Evolutionary conservation across 345 rosid genomes (phyloP), one percentile per base, ranked within the genome.

Genomic region (Alliaria petiolata): DNA sequence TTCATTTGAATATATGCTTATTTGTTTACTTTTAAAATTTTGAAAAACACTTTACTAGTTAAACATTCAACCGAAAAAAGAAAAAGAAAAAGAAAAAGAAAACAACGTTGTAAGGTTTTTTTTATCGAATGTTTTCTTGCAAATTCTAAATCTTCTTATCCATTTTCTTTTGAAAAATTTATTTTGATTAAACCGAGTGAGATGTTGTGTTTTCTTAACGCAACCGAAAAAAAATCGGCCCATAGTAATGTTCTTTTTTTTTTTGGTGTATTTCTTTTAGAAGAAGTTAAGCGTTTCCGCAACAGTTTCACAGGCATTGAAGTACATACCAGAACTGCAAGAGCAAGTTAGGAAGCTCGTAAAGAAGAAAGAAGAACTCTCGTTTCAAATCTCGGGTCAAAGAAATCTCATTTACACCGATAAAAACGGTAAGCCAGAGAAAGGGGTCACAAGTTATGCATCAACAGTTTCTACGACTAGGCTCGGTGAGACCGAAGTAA

Each of bases 251-350:
- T 39, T 50, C 15, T 35, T 43, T 30, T 19, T 42, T 11, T 25
- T n/a, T 6, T 62, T 38, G 64, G 35, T 35, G 25, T 17, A 47
- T 33, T 47, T 36, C 49, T 65, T 65, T 71, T 76, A 83, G 87
- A 84, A 80, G 65, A 85, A 76, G 71, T 22, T 87, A 54, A 87
- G 87, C 77, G 78, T 83, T 72, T 87, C 90, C 0, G 78, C 78
- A 9, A 87, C 85, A 40, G 76, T 87, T 40, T 76, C 87, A 4
- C 68, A 49, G 0, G 81, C 80, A 30, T 33, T 87, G 8, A 80
- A 79, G 58, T 85, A 85, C 75, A 84, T 87, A 67, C 93, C 90
- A 16, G 84, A 84, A 47, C 69, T 84, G 19, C 82, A 84, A 49
- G 71, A 67, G 5, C 60, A 84, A 76, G 78, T 85, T 47, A 79